A percentile compares a stretch with the other conserved stretches of the same genome.
Evolutionary conservation across 208 protist species (phyloP).

Genomic region (Acanthamoeba healyi): DNA sequence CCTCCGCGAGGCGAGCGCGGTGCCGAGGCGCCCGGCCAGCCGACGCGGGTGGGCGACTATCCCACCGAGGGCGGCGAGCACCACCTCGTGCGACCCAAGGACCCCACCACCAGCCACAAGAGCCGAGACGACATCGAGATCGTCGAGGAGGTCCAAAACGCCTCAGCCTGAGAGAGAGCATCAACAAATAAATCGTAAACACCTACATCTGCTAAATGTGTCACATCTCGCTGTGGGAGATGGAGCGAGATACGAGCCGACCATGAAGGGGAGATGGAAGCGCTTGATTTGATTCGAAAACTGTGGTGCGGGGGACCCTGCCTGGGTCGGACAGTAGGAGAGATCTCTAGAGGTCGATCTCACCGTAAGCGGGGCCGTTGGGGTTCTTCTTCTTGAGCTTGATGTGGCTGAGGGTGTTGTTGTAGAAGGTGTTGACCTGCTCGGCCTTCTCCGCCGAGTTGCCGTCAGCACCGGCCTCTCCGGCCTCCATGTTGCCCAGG

Average conservation of each 20-base stretch:
- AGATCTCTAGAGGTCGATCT: background rate
- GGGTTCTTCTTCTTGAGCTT: slow-evolving; percentile 5
- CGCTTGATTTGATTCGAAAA: background rate
- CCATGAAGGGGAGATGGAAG: too few relatives aligned
- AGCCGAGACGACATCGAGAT: too few relatives aligned
- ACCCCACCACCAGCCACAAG: too few relatives aligned
- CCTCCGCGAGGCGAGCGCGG: background rate
- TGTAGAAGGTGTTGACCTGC: slow-evolving; percentile 39
- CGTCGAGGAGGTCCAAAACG: too few relatives aligned
- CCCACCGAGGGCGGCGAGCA: too few relatives aligned
- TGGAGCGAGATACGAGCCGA: too few relatives aligned
- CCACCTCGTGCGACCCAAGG: background rate
- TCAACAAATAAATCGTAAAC: too few relatives aligned
- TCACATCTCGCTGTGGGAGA: too few relatives aligned
- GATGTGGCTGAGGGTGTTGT: slow-evolving; percentile 50
- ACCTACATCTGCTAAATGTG: too few relatives aligned
- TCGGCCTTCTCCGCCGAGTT: slow-evolving; percentile 4
- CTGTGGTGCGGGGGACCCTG: too few relatives aligned
- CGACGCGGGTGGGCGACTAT: too few relatives aligned
- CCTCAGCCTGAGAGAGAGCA: too few relatives aligned
- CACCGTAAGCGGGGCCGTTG: background rate
- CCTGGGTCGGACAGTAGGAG: background rate
- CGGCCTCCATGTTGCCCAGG: slow-evolving; percentile 38
- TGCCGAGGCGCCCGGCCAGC: background rate
- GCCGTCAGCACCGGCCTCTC: background rate